phyloP scores from a whole-genome alignment of 306 rosid genomes.

The Trifolium repens region DNA sequence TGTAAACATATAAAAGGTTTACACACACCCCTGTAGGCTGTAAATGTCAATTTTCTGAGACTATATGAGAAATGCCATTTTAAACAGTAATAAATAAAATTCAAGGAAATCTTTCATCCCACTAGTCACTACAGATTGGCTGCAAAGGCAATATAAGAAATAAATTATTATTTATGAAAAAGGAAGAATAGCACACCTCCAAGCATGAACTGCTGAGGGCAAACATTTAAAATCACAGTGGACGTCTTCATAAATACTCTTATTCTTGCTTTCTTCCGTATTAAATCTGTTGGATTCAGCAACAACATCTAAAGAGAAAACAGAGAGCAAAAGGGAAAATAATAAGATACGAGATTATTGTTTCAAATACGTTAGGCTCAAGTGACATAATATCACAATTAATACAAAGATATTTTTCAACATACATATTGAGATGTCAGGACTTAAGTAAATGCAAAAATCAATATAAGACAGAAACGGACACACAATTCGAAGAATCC shows the following conservation, averaged over 20 bases:
- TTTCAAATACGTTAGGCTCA: conserved; percentile 25
- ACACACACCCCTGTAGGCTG: conserved; percentile 4
- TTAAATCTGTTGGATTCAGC: conserved; percentile 34
- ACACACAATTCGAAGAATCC: conserved; percentile 15
- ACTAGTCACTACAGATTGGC: conserved; percentile 14
- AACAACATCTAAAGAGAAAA: conserved; percentile 43
- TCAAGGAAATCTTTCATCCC: conserved; percentile 21
- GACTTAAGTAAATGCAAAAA: conserved; percentile 25
- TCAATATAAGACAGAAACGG: conserved; percentile 5
- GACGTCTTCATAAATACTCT: conserved; percentile 35
- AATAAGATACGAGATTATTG: conserved; percentile 33
- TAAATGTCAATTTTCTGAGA: background rate
- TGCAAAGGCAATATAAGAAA: conserved; percentile 12
- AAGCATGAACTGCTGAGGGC: conserved; percentile 56
- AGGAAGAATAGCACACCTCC: conserved; percentile 67
- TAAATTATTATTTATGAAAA: conserved; percentile 7
- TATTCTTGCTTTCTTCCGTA: conserved; percentile 40
- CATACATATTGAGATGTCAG: conserved; percentile 10
- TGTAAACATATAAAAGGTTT: conserved; percentile 17
- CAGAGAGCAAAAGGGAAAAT: background rate
- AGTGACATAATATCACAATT: conserved; percentile 4
- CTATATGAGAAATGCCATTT: background rate
- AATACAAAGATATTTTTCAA: conserved; percentile 9
- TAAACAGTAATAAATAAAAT: conserved; percentile 4
- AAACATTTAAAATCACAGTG: conserved; percentile 29